Percentiles rank a stretch among this genome's conserved stretches.
Evolutionary conservation across 176 grass and related monocot species (phyloP).

Genomic region (Areca catechu): DNA sequence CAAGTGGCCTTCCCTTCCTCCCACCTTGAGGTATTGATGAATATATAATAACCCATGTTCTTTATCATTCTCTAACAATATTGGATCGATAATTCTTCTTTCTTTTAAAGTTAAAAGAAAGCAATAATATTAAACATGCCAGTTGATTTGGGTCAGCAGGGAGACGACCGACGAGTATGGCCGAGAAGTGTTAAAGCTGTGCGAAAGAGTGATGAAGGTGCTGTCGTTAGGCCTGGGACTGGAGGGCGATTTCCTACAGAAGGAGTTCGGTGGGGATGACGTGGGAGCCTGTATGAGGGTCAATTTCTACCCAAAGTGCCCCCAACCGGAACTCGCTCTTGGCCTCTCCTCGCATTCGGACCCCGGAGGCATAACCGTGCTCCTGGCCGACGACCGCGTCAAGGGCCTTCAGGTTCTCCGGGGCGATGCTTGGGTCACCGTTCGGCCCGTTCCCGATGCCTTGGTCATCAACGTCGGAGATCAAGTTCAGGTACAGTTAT

Average conservation of each 20-base stretch:
- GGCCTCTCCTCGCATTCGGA: conserved; percentile 13
- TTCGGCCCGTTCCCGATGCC: neutral
- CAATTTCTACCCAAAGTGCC: conserved; percentile 4
- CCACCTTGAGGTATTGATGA: conserved; percentile 10
- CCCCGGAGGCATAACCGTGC: conserved; percentile 1
- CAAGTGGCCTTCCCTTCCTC: conserved; percentile 4
- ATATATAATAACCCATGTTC: too few relatives aligned
- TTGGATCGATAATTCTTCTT: too few relatives aligned
- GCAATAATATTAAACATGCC: too few relatives aligned
- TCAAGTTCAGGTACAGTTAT: conserved; percentile 1
- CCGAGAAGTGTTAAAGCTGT: neutral
- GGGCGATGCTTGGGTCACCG: conserved; percentile 2
- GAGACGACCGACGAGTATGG: conserved; percentile 5
- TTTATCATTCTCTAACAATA: too few relatives aligned
- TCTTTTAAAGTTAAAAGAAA: too few relatives aligned
- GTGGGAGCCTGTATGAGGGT: neutral
- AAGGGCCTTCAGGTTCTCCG: conserved; percentile 1
- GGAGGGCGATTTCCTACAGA: neutral
- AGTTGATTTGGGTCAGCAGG: neutral
- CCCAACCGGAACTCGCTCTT: conserved; percentile 1
- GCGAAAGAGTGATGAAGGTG: neutral
- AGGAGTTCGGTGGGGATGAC: neutral
- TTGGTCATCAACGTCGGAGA: conserved; percentile 6
- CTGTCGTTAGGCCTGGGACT: conserved; percentile 1
- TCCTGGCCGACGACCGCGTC: conserved; percentile 6